phyloP scores from a whole-genome alignment of 139 green algal genomes.

The Marvania coccoides region DNA sequence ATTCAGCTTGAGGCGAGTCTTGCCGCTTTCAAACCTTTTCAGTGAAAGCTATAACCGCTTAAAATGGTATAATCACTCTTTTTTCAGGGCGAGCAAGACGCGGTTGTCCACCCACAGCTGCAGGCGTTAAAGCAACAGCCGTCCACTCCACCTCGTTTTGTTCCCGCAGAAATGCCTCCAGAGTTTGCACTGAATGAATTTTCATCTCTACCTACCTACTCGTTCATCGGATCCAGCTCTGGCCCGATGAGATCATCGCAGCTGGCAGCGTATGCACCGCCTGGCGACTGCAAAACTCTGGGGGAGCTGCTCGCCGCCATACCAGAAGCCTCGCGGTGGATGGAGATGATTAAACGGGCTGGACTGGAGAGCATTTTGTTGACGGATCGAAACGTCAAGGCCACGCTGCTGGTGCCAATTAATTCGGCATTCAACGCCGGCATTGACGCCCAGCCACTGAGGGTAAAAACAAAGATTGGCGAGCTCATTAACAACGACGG shows the following conservation, averaged over 20 bases:
- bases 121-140: no score
- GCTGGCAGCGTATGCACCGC: background rate
- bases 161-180: no score
- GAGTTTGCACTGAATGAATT: no score
- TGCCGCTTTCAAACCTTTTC: no score
- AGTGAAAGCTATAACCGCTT: no score
- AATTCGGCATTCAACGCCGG: constrained; percentile 1
- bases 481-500: constrained; percentile 8
- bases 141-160: no score
- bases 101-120: no score
- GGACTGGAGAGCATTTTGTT: constrained; percentile 5
- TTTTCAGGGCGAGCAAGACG: no score
- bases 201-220: no score
- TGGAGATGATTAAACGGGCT: constrained; percentile 6
- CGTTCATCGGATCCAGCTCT: no score
- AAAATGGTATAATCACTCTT: no score
- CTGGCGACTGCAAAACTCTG: constrained; percentile 11
- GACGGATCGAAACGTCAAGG: background rate
- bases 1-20: no score
- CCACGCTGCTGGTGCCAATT: constrained; percentile 24
- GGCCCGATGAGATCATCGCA: background rate
- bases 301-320: constrained; percentile 17
- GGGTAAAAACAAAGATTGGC: constrained; percentile 3
- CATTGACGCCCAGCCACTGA: constrained; percentile 12
- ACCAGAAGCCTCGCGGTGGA: constrained; percentile 12